A percentile compares a stretch with the other conserved stretches of the same genome.
Conservation (phyloP, 306 rosid species). For the Dalbergia oliveri region DNA sequence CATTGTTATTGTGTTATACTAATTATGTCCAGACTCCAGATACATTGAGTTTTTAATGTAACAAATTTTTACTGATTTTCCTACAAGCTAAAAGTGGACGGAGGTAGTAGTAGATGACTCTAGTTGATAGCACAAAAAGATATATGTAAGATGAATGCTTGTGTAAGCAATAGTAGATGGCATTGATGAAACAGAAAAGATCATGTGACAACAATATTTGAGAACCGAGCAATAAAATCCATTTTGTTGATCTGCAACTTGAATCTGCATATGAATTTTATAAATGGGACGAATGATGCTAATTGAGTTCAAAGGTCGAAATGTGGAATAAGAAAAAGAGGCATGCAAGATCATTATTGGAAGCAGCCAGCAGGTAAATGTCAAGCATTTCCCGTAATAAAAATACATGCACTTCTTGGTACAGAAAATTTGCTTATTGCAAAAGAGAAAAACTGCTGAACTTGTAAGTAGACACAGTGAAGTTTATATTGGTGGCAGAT, state of each 20-base stretch:
- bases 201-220: slow-evolving; percentile 2
- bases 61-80: too few species aligned
- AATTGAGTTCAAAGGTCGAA: slow-evolving; percentile 6
- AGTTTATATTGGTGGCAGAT: slow-evolving; percentile 61
- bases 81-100: too few species aligned
- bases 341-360: slow-evolving; percentile 38
- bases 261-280: slow-evolving; percentile 21
- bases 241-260: slow-evolving; percentile 19
- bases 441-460: slow-evolving; percentile 40
- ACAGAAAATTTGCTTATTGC: slow-evolving; percentile 52
- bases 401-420: slow-evolving; percentile 43
- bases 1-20: background rate
- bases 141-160: background rate
- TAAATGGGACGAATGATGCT: background rate
- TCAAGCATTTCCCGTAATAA: slow-evolving; percentile 45
- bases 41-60: too few species aligned
- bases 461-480: slow-evolving; percentile 18
- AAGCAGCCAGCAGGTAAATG: slow-evolving; percentile 16
- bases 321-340: background rate
- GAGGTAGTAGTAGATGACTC: too few species aligned
- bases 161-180: background rate
- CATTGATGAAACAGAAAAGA: slow-evolving; percentile 6
- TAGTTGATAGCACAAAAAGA: background rate
- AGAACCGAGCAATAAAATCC: slow-evolving; percentile 36
- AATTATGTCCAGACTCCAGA: background rate